Evolutionary conservation across 2,329 filamentous ascomycete genomes (phyloP).

Genomic region (Macrophomina phaseolina): DNA sequence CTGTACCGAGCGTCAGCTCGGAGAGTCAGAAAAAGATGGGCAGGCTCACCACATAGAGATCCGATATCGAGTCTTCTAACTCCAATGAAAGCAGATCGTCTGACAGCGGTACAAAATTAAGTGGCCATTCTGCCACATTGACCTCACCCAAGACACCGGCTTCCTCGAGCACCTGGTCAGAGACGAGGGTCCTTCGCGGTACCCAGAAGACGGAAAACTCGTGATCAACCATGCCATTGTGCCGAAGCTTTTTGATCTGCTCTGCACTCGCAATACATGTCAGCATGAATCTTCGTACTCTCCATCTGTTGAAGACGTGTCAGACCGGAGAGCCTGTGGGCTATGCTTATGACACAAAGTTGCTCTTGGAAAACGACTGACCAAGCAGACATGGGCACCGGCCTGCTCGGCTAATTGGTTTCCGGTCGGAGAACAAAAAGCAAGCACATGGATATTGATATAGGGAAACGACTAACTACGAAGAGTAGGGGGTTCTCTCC

Average conservation of each 20-base stretch:
- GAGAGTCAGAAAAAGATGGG: not conserved
- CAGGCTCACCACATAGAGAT: conserved; percentile 76
- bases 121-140: conserved; percentile 82
- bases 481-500: conserved; percentile 59
- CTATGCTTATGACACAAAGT: conserved; percentile 13
- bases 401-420: conserved; percentile 20
- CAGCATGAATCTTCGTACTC: conserved; percentile 48
- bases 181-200: conserved; percentile 87
- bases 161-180: conserved; percentile 89
- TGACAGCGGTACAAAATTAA: conserved; percentile 91
- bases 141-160: conserved; percentile 92
- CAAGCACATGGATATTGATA: conserved; percentile 43
- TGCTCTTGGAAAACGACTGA: conserved; percentile 21
- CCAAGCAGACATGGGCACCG: conserved; percentile 6
- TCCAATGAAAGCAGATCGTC: conserved; percentile 91
- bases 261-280: conserved; percentile 64
- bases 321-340: conserved; percentile 15
- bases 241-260: conserved; percentile 88
- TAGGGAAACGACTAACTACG: conserved; percentile 64
- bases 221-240: conserved; percentile 87
- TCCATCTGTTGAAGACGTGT: not conserved
- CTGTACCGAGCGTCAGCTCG: conserved; percentile 44
- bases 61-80: conserved; percentile 82
- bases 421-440: conserved; percentile 18
- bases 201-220: conserved; percentile 98